These are phyloP conservation scores for Saccharomyces hybrid DNA, from an alignment of 1,139 yeast species.

Conservation along the genomic window DNA sequence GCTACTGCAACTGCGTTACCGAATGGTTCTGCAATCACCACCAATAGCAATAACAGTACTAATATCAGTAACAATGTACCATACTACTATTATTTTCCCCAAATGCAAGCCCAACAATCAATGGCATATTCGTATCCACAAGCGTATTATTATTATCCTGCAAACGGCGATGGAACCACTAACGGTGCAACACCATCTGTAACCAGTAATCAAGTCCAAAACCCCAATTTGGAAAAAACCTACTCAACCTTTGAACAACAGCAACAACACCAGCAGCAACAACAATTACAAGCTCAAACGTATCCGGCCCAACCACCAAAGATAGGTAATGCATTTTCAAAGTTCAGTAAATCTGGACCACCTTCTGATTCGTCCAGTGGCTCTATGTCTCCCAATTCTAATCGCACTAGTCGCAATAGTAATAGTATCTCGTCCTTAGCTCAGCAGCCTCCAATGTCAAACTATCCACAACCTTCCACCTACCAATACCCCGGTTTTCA, in stretches of 20 bases:
- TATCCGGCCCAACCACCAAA: neutral
- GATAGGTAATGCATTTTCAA: neutral
- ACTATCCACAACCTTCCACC: conserved; percentile 8
- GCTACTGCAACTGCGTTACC: neutral
- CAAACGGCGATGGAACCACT: neutral
- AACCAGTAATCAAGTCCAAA: neutral
- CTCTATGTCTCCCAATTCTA: neutral
- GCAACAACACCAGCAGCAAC: conserved; percentile 2
- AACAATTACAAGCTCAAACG: neutral
- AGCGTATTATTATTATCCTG: conserved; percentile 1
- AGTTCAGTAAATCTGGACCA: neutral
- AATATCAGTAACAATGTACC: neutral
- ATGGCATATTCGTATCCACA: neutral
- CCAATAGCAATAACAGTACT: neutral
- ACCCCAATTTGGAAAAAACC: neutral
- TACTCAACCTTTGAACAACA: conserved; percentile 1
- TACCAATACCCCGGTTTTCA: conserved; percentile 13
- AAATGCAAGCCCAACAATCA: neutral
- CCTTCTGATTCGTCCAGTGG: neutral
- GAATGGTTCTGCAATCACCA: neutral
- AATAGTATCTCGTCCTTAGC: neutral
- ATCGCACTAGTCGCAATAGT: neutral
- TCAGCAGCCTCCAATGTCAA: conserved; percentile 4
- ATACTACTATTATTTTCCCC: neutral
- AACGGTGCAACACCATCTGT: neutral